A percentile compares a stretch with the other conserved stretches of the same genome.
Evolutionary conservation across 768 basidiomycete genomes (phyloP).

Genomic region (Russula lepida): DNA sequence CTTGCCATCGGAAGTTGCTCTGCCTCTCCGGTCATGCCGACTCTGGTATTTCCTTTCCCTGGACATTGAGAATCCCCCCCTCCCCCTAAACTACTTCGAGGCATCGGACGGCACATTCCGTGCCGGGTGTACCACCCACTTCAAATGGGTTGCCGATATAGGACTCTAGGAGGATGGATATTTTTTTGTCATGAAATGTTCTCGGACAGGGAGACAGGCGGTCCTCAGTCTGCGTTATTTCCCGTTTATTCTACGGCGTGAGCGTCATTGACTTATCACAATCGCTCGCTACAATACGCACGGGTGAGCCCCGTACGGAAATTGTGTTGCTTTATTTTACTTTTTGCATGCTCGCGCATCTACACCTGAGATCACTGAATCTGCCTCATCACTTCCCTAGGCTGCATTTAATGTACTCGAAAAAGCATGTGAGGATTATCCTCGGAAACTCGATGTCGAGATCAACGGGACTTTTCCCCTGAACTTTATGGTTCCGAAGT

Average conservation of each 20-base stretch:
- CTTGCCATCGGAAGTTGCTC: background rate
- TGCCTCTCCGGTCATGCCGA: background rate
- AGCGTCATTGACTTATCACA: background rate
- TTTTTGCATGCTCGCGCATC: background rate
- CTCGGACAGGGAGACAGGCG: background rate
- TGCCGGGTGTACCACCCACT: background rate
- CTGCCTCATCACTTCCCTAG: constrained; percentile 32
- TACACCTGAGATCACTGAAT: constrained; percentile 4
- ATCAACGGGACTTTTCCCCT: constrained; percentile 89
- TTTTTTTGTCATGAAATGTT: background rate
- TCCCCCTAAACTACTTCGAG: background rate
- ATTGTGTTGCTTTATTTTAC: background rate
- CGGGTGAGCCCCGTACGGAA: background rate
- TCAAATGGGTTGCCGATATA: background rate
- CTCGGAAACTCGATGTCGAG: constrained; percentile 89
- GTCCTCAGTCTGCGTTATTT: background rate
- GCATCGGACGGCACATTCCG: background rate
- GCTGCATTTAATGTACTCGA: constrained; percentile 90
- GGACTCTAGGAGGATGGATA: background rate
- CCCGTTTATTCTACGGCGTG: background rate
- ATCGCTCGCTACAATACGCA: background rate
- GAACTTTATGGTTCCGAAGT: constrained; percentile 95
- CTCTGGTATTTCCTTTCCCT: background rate
- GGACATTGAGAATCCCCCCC: background rate
- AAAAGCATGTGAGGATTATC: constrained; percentile 96